Conservation (phyloP, 225 moss, liverwort and hornwort genomes). For the Takakia lepidozioides region DNA sequence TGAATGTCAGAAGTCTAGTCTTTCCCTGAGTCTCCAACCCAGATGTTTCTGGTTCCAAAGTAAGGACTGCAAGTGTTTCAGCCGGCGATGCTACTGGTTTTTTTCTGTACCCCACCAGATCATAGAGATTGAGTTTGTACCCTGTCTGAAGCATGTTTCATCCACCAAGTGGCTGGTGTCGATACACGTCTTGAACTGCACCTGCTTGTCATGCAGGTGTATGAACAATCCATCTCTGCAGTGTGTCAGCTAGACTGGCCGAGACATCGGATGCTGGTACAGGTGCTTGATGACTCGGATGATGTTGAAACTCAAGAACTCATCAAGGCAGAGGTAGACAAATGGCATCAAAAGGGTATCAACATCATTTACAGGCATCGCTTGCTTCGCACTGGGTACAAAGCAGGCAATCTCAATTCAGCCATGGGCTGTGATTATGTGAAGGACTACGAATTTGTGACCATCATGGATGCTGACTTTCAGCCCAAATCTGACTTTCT, state of each 20-base stretch:
- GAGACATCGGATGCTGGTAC: slow-evolving; percentile 71
- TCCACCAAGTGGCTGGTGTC: too few relatives aligned
- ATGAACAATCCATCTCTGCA: slow-evolving; percentile 95
- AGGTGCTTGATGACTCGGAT: slow-evolving; percentile 88
- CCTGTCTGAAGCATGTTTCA: too few relatives aligned
- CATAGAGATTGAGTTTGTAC: too few relatives aligned
- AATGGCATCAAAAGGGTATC: slow-evolving; percentile 74
- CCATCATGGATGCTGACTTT: slow-evolving; percentile 95
- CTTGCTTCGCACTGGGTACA: slow-evolving; percentile 81
- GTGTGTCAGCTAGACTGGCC: slow-evolving; percentile 98
- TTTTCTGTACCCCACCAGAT: too few relatives aligned
- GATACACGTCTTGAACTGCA: too few relatives aligned
- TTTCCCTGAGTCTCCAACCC: too few relatives aligned
- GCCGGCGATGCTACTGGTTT: too few relatives aligned
- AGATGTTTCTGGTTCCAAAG: too few relatives aligned
- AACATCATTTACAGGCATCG: slow-evolving; percentile 91
- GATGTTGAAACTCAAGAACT: slow-evolving; percentile 78
- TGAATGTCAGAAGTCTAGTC: too few relatives aligned
- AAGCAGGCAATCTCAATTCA: slow-evolving; percentile 82
- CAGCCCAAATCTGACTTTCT: slow-evolving; percentile 89
- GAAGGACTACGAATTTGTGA: slow-evolving; percentile 81
- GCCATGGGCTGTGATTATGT: slow-evolving; percentile 86
- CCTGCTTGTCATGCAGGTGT: slow-evolving; percentile 77
- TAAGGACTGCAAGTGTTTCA: too few relatives aligned
- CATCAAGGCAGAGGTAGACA: slow-evolving; percentile 84